These are phyloP conservation scores for Platanus orientalis DNA, from an alignment of 164 flowering plant genomes.

Conservation along the genomic window DNA sequence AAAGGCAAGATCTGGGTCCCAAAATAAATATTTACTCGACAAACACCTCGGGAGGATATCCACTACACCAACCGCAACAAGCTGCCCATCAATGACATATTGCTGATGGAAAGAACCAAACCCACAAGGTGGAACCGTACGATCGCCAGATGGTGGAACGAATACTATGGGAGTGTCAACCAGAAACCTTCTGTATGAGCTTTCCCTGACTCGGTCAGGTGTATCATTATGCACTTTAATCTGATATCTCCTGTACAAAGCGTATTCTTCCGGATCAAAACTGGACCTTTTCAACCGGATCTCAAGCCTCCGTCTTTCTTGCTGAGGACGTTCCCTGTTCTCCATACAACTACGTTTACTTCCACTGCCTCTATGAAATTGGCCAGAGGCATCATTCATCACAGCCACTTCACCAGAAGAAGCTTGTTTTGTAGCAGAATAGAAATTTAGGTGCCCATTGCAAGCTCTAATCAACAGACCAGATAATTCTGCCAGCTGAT, in stretches of 20 bases:
- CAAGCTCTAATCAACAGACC: conserved; percentile 59
- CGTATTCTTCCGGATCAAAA: conserved; percentile 87
- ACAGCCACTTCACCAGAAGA: conserved; percentile 21
- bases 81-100: conserved; percentile 76
- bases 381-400: conserved; percentile 11
- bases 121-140: conserved; percentile 74
- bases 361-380: conserved; percentile 17
- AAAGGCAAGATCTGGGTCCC: conserved; percentile 93
- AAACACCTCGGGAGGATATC: conserved; percentile 93
- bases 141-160: conserved; percentile 62
- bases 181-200: conserved; percentile 68
- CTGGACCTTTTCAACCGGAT: conserved; percentile 67
- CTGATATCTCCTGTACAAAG: conserved; percentile 75
- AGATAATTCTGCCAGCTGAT: conserved; percentile 22
- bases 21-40: conserved; percentile 92
- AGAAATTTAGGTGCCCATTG: conserved; percentile 86
- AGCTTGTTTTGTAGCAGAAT: conserved; percentile 27
- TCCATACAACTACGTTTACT: conserved; percentile 23
- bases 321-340: conserved; percentile 18
- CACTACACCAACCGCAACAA: conserved; percentile 95
- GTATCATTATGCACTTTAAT: conserved; percentile 73
- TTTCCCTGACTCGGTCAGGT: conserved; percentile 57
- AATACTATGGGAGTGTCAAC: conserved; percentile 73
- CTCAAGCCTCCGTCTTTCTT: conserved; percentile 58
- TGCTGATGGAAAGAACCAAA: conserved; percentile 99